These are phyloP conservation scores for Akanthomyces lecanii DNA, from an alignment of 2,329 filamentous ascomycete species.

Conservation along the genomic window DNA sequence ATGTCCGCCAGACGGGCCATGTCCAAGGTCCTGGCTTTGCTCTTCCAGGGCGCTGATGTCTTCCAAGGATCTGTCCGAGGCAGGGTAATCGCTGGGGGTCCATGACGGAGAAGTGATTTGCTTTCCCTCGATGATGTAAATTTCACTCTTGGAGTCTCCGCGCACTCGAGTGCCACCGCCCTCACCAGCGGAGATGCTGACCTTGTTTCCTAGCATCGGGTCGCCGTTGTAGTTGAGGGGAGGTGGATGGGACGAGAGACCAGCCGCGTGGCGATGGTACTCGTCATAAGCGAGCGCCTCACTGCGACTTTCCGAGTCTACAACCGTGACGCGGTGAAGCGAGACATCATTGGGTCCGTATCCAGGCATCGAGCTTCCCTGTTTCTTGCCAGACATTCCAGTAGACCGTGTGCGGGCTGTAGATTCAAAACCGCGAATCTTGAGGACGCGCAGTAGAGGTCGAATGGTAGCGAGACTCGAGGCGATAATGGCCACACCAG, in stretches of 20 bases:
- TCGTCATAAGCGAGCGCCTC: slow-evolving; percentile 20
- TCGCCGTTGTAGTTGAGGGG: slow-evolving; percentile 10
- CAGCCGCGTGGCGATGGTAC: slow-evolving; percentile 14
- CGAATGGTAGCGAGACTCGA: slow-evolving; percentile 52
- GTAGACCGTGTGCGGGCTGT: slow-evolving; percentile 32
- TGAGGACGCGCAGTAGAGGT: slow-evolving; percentile 47
- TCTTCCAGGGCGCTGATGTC: slow-evolving; percentile 30
- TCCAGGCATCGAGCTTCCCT: slow-evolving; percentile 27
- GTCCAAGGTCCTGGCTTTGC: slow-evolving; percentile 27
- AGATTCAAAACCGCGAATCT: slow-evolving; percentile 43
- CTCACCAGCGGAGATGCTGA: neutral
- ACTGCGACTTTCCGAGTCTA: slow-evolving; percentile 22
- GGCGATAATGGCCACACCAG: slow-evolving; percentile 51
- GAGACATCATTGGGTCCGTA: slow-evolving; percentile 36
- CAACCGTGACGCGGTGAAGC: slow-evolving; percentile 26
- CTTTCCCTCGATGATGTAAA: slow-evolving; percentile 33
- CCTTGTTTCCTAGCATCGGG: slow-evolving; percentile 8
- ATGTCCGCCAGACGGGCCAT: neutral
- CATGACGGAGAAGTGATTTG: slow-evolving; percentile 23
- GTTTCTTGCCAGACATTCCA: slow-evolving; percentile 29
- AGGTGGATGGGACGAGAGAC: slow-evolving; percentile 2
- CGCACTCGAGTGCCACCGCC: slow-evolving; percentile 1
- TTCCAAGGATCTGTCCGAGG: slow-evolving; percentile 25
- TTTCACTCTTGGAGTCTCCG: slow-evolving; percentile 31
- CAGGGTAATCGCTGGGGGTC: slow-evolving; percentile 21